Base-by-base conservation (phyloP, 225 moss, liverwort and hornwort genomes). In the Lunularia cruciata region DNA sequence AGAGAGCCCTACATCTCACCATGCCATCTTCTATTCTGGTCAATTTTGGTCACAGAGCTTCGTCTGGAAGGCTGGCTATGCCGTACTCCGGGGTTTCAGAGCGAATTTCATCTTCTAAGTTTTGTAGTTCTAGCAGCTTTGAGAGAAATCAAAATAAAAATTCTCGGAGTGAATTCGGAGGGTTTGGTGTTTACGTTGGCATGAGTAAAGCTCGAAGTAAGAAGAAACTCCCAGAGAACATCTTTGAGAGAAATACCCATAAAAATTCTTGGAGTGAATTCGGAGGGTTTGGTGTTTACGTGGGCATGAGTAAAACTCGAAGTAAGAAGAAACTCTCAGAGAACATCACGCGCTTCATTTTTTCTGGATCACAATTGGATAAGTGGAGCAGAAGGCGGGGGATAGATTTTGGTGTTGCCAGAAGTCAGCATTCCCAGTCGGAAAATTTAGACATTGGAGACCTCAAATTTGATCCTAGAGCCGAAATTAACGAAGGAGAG, bases 21-120 rank as follows among this genome's bases (percentile, higher is more conserved):
- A 51, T 64, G 57, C 60, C 55, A 18, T 57, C 68, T 6, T 57
- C 23, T 9, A 54, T 60, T 73, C 47, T 39, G 25, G 39, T 65
- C 2, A 64, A 37, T 49, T 18, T 13, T 30, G 49, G 48, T 51
- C 34, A 34, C 42, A 42, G 68, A 5, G 58, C 39, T 32, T 52
- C 30, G 0, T 30, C 28, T 35, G 56, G 63, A 18, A 73, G 69
- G 56, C 25, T 63, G 16, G 56, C 63, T 43, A 39, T 64, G 20
- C 54, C 53, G 11, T 46, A 55, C 28, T 56, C 57, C 5, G 71
- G 72, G 27, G 31, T 80, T 53, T 71, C 85, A 3, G 88, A 80
- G 28, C 57, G 90, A 34, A 65, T 82, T 68, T 58, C 74, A 27
- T 82, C 83, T 27, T 86, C 89, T 38, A 80, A 83, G 31, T 77